Conservation (phyloP, 2,329 filamentous ascomycete species). For the Herpotrichia juniperi region DNA sequence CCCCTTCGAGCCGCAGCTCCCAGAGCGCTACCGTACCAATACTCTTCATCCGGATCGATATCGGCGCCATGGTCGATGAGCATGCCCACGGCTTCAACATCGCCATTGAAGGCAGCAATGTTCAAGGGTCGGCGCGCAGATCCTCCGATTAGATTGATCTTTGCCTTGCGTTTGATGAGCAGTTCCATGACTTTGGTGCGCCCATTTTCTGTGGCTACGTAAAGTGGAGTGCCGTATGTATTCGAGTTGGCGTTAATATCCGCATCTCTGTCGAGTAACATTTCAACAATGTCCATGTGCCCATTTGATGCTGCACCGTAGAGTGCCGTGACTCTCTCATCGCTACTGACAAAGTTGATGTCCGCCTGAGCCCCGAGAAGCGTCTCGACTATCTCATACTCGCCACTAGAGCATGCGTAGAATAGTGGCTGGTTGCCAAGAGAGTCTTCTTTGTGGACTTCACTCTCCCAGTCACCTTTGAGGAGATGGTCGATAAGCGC, state of each 20-base stretch:
- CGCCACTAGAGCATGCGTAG: conserved; percentile 23
- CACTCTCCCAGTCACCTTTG: conserved; percentile 10
- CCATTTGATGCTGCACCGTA: background rate
- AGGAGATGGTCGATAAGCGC: conserved; percentile 25
- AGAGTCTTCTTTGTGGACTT: conserved; percentile 24
- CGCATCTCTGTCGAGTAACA: conserved; percentile 11
- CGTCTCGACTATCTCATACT: conserved; percentile 21
- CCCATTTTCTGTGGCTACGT: conserved; percentile 25
- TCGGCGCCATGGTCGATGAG: conserved; percentile 25
- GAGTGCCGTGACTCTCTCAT: background rate
- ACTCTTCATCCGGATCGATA: conserved; percentile 27
- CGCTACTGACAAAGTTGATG: background rate
- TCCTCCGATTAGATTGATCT: conserved; percentile 22
- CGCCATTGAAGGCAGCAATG: conserved; percentile 24
- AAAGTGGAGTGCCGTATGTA: conserved; percentile 26
- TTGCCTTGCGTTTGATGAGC: conserved; percentile 18
- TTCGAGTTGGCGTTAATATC: conserved; percentile 28
- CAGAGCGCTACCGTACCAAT: conserved; percentile 25
- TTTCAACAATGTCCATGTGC: background rate
- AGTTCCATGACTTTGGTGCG: conserved; percentile 3
- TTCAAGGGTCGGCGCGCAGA: conserved; percentile 19
- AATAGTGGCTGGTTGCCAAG: conserved; percentile 25
- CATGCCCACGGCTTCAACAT: conserved; percentile 19
- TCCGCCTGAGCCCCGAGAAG: conserved; percentile 13
- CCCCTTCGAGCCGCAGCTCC: conserved; percentile 20